Evolutionary conservation across 2,329 filamentous ascomycete species (phyloP), one percentile per base, ranked within the genome.

Genomic region (Diaporthe nobilis): DNA sequence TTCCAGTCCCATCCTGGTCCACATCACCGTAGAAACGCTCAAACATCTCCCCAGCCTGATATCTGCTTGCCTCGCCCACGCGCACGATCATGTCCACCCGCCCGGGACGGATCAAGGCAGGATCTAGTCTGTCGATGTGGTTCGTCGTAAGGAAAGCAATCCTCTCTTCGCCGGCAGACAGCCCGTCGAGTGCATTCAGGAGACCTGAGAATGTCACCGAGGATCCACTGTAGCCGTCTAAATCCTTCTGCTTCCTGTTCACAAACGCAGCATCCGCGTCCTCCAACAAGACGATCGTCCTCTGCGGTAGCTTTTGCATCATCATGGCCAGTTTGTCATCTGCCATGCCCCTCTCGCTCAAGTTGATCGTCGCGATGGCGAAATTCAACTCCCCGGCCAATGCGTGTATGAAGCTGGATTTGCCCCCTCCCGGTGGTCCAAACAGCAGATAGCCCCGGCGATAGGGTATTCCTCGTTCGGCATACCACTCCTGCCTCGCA

Each of bases 141-240:
- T 99, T 99, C 28, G 96, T 98, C 2, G 97, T 99, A 77, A 98
- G 88, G 84, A 99, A 98, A 1, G 97, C 92, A 77, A 99, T 94
- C 72, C 97, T 91, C 86, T 98, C 96, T 83, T 98, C 97, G 17
- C 95, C 95, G 71, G 96, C 97, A 9, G 95, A 95, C n/a, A 98
- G 92, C 1, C 97, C 97, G 78, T 99, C 97, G 20, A 96, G 84
- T 0, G 94, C 94, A 80, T 96, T 96, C 51, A 98, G 87, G 28
- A 98, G 86, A 0, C 96, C 96, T 0, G 96, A 98, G 81, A 98
- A 98, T 0, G 97, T 99, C 34, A 98, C 96, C 25, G 94, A 97
- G 2, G 94, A 93, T 37, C 96, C 96, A 53, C 90, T 91, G 81
- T 98, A 98, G 2, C 96, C 96, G 80, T 98, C 95, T 1, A 91